Percentiles rank a stretch among this genome's conserved stretches.
Evolutionary conservation across 257 asterid species (phyloP).

Genomic region (Prunella vulgaris): DNA sequence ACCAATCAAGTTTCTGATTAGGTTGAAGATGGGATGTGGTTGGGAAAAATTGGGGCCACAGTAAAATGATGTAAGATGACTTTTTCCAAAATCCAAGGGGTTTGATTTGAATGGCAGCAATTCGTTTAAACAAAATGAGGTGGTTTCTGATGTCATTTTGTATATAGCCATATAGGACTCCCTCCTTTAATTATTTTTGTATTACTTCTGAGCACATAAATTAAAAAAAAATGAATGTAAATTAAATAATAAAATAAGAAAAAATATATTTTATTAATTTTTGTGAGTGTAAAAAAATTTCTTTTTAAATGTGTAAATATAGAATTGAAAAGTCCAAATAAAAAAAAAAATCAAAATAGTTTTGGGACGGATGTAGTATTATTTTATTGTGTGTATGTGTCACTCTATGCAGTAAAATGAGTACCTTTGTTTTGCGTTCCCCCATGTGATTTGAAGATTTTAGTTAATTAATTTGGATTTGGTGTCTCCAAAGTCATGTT

Average conservation of each 20-base stretch:
- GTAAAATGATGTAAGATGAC: background rate
- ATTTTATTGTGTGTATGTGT: background rate
- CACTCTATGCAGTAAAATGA: background rate
- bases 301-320: background rate
- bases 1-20: background rate
- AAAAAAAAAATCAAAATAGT: too few species aligned
- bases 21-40: background rate
- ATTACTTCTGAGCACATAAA: too few species aligned
- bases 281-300: too few species aligned
- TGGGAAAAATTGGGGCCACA: constrained; percentile 17
- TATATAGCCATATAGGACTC: too few species aligned
- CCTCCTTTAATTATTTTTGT: too few species aligned
- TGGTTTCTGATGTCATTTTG: background rate
- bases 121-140: background rate
- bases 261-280: too few species aligned
- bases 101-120: constrained; percentile 23
- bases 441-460: background rate
- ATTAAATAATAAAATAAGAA: too few species aligned
- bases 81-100: constrained; percentile 33
- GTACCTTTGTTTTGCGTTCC: background rate
- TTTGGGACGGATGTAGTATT: too few species aligned
- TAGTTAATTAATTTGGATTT: background rate
- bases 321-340: too few species aligned
- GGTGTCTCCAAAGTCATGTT: background rate
- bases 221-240: too few species aligned